Evolutionary conservation across 2,329 filamentous ascomycete species (phyloP).

Genomic region (Sclerotinia trifoliorum): DNA sequence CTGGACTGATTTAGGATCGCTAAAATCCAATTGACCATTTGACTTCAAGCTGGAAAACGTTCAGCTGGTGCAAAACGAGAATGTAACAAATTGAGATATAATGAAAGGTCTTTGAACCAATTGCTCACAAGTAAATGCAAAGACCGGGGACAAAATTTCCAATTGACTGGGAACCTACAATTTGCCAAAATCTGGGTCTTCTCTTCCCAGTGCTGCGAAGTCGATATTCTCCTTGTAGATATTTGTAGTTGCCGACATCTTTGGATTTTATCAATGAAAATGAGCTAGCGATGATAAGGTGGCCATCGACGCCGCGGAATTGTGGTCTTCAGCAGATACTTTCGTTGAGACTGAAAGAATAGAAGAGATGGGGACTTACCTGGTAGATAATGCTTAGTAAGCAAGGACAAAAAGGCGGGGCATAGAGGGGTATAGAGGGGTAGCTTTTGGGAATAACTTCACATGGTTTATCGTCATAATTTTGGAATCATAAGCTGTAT

Average conservation of each 20-base stretch:
- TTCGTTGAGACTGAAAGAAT: background rate
- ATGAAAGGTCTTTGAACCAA: background rate
- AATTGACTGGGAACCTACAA: slow-evolving; percentile 44
- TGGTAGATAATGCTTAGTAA: background rate
- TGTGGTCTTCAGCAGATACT: background rate
- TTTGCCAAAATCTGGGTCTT: slow-evolving; percentile 59
- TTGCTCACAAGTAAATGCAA: background rate
- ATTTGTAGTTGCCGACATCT: slow-evolving; percentile 40
- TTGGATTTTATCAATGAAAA: background rate
- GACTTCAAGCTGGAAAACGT: slow-evolving; percentile 46
- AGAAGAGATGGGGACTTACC: background rate
- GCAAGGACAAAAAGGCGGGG: slow-evolving; percentile 1
- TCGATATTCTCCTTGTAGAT: slow-evolving; percentile 59
- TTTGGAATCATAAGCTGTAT: slow-evolving; percentile 3
- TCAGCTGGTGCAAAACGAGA: slow-evolving; percentile 19
- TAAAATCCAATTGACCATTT: slow-evolving; percentile 72
- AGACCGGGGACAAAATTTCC: slow-evolving; percentile 13
- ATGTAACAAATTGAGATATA: background rate
- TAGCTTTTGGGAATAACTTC: slow-evolving; percentile 9
- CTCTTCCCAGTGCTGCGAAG: slow-evolving; percentile 59
- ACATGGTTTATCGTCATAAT: background rate
- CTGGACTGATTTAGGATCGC: slow-evolving; percentile 71
- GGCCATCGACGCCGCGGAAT: background rate
- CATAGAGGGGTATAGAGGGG: slow-evolving; percentile 9
- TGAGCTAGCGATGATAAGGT: background rate